Evolutionary conservation across 2,329 filamentous ascomycete species (phyloP), one percentile per base, ranked within the genome.

Genomic region (Stachybotrys elegans): DNA sequence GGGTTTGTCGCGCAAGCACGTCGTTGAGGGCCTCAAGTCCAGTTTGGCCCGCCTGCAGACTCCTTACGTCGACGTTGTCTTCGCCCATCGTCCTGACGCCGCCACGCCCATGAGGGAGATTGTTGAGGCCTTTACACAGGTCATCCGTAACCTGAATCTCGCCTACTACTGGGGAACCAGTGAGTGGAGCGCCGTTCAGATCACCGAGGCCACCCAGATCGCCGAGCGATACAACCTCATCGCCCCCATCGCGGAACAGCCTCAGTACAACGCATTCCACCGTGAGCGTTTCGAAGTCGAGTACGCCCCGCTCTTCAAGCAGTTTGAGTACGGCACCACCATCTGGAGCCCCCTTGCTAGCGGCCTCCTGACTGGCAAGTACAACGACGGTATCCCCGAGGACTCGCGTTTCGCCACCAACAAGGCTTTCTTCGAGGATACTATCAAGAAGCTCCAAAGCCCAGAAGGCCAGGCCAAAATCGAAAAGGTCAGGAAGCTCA

Each of bases 171-270:
- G 54, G 54, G 83, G 82, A 31, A 86, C 83, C 1, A 83, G 78
- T 1, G 81, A 86, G 63, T 86, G 82, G 83, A 73, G 70, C 49
- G 81, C 83, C 34, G 72, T 77, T 47, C 81, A 86, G 67, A 85
- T 86, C 53, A 73, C 74, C 8, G 71, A 79, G 48, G 83, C 82
- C 0, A 57, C 45, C 60, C 48, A 54, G 21, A 78, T 67, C 46
- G 79, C 83, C 17, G 75, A 81, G 51, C 70, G 71, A 51, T 70
- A 84, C 12, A 72, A 73, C n/a, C 68, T 86, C 23, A 75, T 86
- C 43, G 78, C 73, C 0, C 83, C 83, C 2, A 57, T 83, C 3
- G 77, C 82, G 52, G 83, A 86, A 61, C 83, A 86, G 64, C 81
- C 83, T 1, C 69, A 77, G 51, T 86, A 86, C 67, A 85, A 84